Evolutionary conservation across 1,284 basidiomycete genomes (phyloP).

Genomic region (Pholiota adiposa): DNA sequence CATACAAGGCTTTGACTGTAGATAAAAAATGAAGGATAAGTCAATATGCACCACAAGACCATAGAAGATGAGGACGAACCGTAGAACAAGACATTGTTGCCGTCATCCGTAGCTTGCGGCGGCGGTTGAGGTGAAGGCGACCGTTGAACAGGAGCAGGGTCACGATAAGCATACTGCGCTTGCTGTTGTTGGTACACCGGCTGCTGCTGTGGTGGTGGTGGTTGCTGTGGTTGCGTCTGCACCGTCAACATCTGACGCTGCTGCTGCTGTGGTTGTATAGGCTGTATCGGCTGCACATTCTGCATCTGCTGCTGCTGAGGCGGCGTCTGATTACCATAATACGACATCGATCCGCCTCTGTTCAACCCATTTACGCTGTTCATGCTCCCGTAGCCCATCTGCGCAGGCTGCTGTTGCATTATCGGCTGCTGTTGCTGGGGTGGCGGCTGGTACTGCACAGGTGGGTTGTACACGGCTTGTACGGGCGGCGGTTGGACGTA

Average conservation of each 20-base stretch:
- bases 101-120: constrained; percentile 74
- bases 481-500: constrained; percentile 27
- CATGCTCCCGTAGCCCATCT: constrained; percentile 25
- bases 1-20: constrained; percentile 90
- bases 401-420: constrained; percentile 25
- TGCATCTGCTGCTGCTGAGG: constrained; percentile 30
- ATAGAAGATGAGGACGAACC: constrained; percentile 49
- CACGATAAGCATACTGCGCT: constrained; percentile 35
- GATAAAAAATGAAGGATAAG: constrained; percentile 5
- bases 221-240: constrained; percentile 21
- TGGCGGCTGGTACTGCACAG: constrained; percentile 26
- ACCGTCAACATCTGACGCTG: constrained; percentile 15
- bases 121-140: constrained; percentile 45
- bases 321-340: constrained; percentile 28
- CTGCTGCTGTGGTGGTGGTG: constrained; percentile 28
- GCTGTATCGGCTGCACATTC: constrained; percentile 17
- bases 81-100: constrained; percentile 82
- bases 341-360: constrained; percentile 24
- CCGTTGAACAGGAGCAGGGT: constrained; percentile 33
- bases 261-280: constrained; percentile 24
- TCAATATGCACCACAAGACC: too few relatives aligned
- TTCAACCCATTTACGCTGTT: constrained; percentile 27
- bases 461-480: constrained; percentile 29
- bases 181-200: constrained; percentile 34
- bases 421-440: constrained; percentile 19